Base-by-base conservation (phyloP, 116 monocot species). In the Phalaenopsis hybrid region DNA sequence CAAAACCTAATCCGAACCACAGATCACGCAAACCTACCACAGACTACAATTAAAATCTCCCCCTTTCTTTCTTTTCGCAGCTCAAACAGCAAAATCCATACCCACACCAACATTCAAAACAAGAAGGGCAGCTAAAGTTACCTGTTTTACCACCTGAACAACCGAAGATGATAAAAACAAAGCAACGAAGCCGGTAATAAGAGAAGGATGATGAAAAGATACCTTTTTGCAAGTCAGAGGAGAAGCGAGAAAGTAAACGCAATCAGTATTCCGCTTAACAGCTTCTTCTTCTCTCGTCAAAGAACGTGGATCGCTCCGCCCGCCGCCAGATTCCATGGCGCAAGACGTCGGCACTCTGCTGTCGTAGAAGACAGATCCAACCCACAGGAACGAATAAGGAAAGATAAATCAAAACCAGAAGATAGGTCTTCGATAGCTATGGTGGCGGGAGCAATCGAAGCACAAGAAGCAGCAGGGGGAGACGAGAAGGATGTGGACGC, bases 191-290 rank as follows among this genome's bases (percentile, higher is more conserved):
- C 0, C 20, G 3, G 55, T 63, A 61, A 43, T 16, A 80, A 84
- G 13, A n/a, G 37, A 65, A 10, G 3, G 12, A 77, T 23, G 51
- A 49, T 15, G 12, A 85, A 75, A 78, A 73, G 13, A 33, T 17
- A 84, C 88, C 85, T 85, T 88, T 28, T 88, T 88, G 82, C 88
- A 88, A 70, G 88, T 85, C 44, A 85, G 67, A 12, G 88, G 88
- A 11, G 88, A 85, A 11, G 85, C 88, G 28, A 88, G 82, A 43
- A 85, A 88, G 81, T 88, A 88, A 55, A 88, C 85, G 37, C 88
- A 88, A 58, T 88, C 86, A 0, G 90, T 90, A 81, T 81, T 90
- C 85, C 75, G 57, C 85, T 81, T 85, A 85, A 82, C 21, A 13
- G 81, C 76, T 41, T 83, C 88, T 79, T 85, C 85, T 63, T 79